phyloP scores from a whole-genome alignment of 176 grass and related monocot genomes.

The Dendrocalamus sinicus region DNA sequence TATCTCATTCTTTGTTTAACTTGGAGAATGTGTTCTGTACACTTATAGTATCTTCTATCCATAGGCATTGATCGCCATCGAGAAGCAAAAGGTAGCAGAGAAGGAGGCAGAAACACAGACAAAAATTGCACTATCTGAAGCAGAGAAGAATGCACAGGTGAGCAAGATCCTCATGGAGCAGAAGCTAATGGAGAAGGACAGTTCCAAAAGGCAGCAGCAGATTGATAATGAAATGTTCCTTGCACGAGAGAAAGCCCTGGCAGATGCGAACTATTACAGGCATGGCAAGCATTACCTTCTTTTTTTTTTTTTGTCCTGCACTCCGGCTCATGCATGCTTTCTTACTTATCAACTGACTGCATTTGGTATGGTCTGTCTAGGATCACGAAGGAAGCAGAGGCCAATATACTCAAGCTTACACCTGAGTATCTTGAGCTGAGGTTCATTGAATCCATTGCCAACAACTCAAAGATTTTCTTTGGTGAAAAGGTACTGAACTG shows the following conservation, averaged over 20 bases:
- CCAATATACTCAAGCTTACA: slow-evolving; percentile 90
- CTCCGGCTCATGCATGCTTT: not conserved
- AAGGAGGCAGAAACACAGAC: slow-evolving; percentile 98
- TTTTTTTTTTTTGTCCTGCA: slow-evolving; percentile 11
- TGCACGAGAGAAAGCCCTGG: slow-evolving; percentile 73
- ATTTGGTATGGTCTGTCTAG: slow-evolving; percentile 53
- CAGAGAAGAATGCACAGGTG: slow-evolving; percentile 96
- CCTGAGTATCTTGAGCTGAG: slow-evolving; percentile 89
- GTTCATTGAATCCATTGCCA: slow-evolving; percentile 91
- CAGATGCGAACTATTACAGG: slow-evolving; percentile 92
- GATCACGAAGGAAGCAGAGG: slow-evolving; percentile 91
- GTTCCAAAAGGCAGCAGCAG: slow-evolving; percentile 81
- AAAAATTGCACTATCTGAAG: slow-evolving; percentile 95
- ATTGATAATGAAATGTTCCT: slow-evolving; percentile 98
- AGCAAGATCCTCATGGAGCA: slow-evolving; percentile 97
- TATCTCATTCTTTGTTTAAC: slow-evolving; percentile 30
- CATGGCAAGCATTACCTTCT: slow-evolving; percentile 32
- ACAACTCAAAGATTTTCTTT: slow-evolving; percentile 98
- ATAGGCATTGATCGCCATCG: slow-evolving; percentile 83
- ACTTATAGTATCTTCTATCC: slow-evolving; percentile 14
- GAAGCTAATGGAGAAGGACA: slow-evolving; percentile 93
- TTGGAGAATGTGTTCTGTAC: slow-evolving; percentile 22
- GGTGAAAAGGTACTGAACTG: slow-evolving; percentile 76
- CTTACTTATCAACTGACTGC: not conserved
- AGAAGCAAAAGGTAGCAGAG: slow-evolving; percentile 96